phyloP scores from a whole-genome alignment of 257 asterid species.

The Sherardia arvensis region DNA sequence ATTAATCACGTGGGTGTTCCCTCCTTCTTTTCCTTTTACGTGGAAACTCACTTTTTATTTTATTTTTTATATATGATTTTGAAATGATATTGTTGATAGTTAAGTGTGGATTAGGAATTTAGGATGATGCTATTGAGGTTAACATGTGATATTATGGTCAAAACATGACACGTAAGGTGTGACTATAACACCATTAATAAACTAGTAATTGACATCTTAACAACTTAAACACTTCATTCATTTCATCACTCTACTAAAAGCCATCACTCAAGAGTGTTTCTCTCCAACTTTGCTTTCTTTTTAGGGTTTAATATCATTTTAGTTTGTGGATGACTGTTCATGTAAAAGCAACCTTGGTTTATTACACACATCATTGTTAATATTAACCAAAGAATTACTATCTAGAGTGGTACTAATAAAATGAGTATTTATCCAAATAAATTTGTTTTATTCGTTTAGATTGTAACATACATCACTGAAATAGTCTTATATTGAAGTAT shows the following conservation, averaged over 20 bases:
- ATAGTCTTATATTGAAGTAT: too few relatives aligned
- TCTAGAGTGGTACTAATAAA: too few relatives aligned
- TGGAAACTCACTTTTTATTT: background rate
- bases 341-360: too few relatives aligned
- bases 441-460: too few relatives aligned
- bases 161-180: background rate
- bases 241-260: background rate
- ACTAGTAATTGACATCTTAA: background rate
- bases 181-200: background rate
- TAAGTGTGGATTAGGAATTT: background rate
- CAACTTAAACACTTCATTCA: background rate
- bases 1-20: too few relatives aligned
- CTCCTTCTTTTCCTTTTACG: too few relatives aligned
- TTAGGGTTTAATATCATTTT: background rate
- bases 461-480: too few relatives aligned
- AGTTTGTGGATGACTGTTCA: too few relatives aligned
- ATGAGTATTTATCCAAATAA: too few relatives aligned
- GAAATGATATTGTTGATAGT: background rate
- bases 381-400: too few relatives aligned
- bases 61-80: background rate
- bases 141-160: background rate
- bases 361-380: too few relatives aligned
- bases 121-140: background rate
- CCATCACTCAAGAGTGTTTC: background rate
- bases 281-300: too few relatives aligned